Percentiles rank a stretch among this genome's conserved stretches.
Conservation (phyloP, 129 eudicot species). For the Ambrosia trifida region DNA sequence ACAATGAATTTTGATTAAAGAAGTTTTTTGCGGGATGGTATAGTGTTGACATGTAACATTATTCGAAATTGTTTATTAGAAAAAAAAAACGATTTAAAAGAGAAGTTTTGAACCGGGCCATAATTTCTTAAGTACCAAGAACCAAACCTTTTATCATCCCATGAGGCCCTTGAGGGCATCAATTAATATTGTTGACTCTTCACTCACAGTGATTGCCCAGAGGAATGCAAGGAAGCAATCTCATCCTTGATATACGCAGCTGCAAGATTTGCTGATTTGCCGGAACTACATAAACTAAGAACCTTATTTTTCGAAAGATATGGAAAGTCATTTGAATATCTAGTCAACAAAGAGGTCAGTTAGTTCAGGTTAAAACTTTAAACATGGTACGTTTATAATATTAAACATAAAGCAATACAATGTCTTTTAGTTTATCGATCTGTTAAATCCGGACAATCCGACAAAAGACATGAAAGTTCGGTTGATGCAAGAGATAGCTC, state of each 20-base stretch:
- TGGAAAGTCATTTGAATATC: constrained; percentile 49
- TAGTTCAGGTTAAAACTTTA: not conserved
- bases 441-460: constrained; percentile 40
- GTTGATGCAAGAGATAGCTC: constrained; percentile 67
- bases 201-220: constrained; percentile 63
- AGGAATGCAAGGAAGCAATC: constrained; percentile 74
- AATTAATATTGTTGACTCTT: not conserved
- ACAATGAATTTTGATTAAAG: too few relatives aligned
- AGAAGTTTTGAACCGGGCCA: too few relatives aligned
- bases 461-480: constrained; percentile 63
- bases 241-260: constrained; percentile 72
- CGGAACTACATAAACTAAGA: constrained; percentile 73
- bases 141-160: too few relatives aligned
- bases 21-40: too few relatives aligned
- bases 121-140: too few relatives aligned
- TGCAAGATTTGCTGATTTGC: constrained; percentile 79
- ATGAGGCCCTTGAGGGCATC: too few relatives aligned
- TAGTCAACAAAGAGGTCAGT: constrained; percentile 57
- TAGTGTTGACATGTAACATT: too few relatives aligned
- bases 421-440: constrained; percentile 45
- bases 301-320: constrained; percentile 53
- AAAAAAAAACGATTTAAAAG: too few relatives aligned
- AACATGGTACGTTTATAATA: not conserved
- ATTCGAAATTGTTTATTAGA: too few relatives aligned
- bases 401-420: not conserved